Percentiles rank a stretch among this genome's conserved stretches.
phyloP scores from a whole-genome alignment of 306 rosid genomes.

The Mimosa bimucronata region DNA sequence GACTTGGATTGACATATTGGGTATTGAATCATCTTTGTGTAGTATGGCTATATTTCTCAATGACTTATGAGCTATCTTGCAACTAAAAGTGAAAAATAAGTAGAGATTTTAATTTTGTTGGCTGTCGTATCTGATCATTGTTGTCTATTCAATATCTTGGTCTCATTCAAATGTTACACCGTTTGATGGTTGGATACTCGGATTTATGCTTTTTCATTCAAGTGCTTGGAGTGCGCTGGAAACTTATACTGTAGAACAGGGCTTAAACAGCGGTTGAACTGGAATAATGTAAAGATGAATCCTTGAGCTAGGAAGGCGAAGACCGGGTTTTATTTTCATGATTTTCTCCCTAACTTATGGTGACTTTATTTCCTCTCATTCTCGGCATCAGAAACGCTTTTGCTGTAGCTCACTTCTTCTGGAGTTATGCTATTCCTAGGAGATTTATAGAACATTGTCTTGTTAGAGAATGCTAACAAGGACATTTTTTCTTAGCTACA shows the following conservation, averaged over 20 bases:
- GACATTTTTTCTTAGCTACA: background rate
- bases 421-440: background rate
- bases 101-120: slow-evolving; percentile 18
- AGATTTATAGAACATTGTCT: background rate
- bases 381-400: background rate
- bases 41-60: background rate
- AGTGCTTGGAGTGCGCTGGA: background rate
- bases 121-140: background rate
- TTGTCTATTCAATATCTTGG: background rate
- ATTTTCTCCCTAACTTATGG: too few species aligned
- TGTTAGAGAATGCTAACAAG: background rate
- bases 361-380: background rate
- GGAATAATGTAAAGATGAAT: slow-evolving; percentile 1
- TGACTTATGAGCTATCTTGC: background rate
- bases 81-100: background rate
- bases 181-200: background rate
- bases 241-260: slow-evolving; percentile 8
- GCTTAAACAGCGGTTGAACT: slow-evolving; percentile 19
- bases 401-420: slow-evolving; percentile 4
- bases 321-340: background rate
- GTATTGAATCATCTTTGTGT: background rate
- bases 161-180: background rate
- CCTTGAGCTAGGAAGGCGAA: background rate
- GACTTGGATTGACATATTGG: background rate
- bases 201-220: background rate